Evolutionary conservation across 768 basidiomycete species (phyloP), one percentile per base, ranked within the genome.

Genomic region (Agaricus subrufescens): DNA sequence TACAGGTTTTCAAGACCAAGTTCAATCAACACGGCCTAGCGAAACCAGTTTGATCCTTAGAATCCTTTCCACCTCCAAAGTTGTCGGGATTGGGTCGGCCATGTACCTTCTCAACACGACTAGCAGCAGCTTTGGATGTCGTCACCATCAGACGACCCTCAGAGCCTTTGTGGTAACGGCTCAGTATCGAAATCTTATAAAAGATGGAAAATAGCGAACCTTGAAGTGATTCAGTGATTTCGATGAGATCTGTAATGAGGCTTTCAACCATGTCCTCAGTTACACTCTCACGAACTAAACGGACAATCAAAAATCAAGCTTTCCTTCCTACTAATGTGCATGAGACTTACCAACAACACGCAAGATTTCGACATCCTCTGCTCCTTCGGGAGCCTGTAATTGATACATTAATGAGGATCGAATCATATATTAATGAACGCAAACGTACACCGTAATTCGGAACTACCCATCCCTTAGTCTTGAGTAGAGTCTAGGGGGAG

Each of bases 391-490:
- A 27, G 82, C 76, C 74, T 76, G 44, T 15, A 2, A 1, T 3
- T 27, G 15, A 11, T 30, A 8, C 50, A 30, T 15, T 3, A 50
- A 47, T 4, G 2, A 15, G 2, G 34, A 27, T 5, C 15, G 43
- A 27, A 46, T 37, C 19, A 46, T 53, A 48, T 26, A 42, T n/a
- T 19, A 1, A 19, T 19, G 19, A 19, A 42, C 19, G 38, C 23
- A 9, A 2, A 61, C 65, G n/a, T 55, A 73, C 76, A 42, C 73
- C 71, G 61, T 85, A 84, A 64, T 84, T 83, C 9, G 83, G 81
- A 1, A 83, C 80, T 52, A 85, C 84, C 83, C 83, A 85, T 2
- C 82, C 80, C 60, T 81, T 81, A 8, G 69, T 70, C 46, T 77
- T 69, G 27, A 83, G 63, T 61, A 81, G 65, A 29, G 69, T 68